phyloP scores from a whole-genome alignment of 257 asterid genomes.

The Gardenia jasminoides region DNA sequence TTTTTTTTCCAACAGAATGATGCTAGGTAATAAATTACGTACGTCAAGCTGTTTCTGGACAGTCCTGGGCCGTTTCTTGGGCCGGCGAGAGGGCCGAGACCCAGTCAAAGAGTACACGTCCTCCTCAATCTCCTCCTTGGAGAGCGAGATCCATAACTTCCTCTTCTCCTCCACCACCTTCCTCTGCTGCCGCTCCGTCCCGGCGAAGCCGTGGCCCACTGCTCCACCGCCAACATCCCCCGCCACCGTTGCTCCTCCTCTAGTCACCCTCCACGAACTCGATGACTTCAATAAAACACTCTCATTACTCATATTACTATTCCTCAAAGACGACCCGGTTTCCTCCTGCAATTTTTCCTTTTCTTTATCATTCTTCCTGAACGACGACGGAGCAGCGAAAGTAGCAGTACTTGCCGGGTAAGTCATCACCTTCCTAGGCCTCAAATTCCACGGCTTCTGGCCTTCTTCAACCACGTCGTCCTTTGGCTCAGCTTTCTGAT shows the following conservation, averaged over 20 bases:
- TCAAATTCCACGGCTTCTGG: slow-evolving; percentile 59
- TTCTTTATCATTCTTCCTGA: slow-evolving; percentile 14
- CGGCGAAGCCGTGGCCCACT: slow-evolving; percentile 24
- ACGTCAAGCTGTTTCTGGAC: slow-evolving; percentile 81
- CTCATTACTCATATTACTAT: slow-evolving; percentile 12
- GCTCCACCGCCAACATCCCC: slow-evolving; percentile 32
- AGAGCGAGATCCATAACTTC: slow-evolving; percentile 75
- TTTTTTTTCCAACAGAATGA: neutral
- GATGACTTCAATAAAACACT: neutral
- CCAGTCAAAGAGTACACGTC: slow-evolving; percentile 85
- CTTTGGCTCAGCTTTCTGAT: neutral
- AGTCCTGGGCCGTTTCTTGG: slow-evolving; percentile 64
- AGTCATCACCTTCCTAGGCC: slow-evolving; percentile 51
- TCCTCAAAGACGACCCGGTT: slow-evolving; percentile 17
- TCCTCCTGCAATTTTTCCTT: slow-evolving; percentile 26
- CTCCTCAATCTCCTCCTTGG: slow-evolving; percentile 90
- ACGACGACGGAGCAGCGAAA: neutral
- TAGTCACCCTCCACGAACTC: neutral
- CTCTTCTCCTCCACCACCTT: slow-evolving; percentile 39
- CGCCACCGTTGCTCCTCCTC: neutral
- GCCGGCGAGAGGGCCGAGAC: slow-evolving; percentile 69
- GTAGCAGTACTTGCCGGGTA: neutral
- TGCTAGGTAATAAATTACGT: slow-evolving; percentile 12
- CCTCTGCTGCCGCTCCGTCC: slow-evolving; percentile 28
- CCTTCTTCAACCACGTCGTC: slow-evolving; percentile 32